Conservation (phyloP, 345 rosid genomes). For the Syzygium jambos region DNA sequence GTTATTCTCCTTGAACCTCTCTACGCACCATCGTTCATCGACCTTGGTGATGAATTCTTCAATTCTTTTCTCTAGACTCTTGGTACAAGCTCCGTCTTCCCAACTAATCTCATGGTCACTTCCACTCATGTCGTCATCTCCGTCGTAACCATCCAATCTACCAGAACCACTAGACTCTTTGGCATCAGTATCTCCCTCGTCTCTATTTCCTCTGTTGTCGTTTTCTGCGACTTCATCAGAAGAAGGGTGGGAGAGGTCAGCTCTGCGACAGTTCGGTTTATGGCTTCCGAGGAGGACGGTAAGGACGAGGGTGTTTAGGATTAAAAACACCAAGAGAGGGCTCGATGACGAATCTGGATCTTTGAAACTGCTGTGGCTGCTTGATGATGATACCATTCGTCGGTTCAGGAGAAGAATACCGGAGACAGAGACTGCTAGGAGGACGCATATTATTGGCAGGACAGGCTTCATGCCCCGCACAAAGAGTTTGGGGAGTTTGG, state of each 20-base stretch:
- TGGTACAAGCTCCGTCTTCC: conserved; percentile 5
- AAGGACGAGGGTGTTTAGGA: conserved; percentile 16
- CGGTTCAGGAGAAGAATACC: not conserved
- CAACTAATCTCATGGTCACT: not conserved
- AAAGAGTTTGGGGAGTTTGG: not conserved
- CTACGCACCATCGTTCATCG: conserved; percentile 31
- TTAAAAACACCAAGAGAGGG: conserved; percentile 15
- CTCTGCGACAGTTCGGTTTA: not conserved
- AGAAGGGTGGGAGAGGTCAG: not conserved
- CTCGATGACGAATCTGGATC: not conserved
- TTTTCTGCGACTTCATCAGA: not conserved
- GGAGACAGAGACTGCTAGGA: not conserved
- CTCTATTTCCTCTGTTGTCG: not conserved
- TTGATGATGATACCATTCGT: not conserved
- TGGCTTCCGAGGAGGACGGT: conserved; percentile 12
- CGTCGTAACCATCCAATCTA: not conserved
- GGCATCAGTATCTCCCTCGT: not conserved
- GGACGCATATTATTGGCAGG: not conserved
- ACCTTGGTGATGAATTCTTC: conserved; percentile 46
- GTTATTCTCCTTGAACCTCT: conserved; percentile 17
- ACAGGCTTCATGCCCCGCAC: not conserved
- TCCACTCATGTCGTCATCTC: not conserved
- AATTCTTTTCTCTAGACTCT: conserved; percentile 18
- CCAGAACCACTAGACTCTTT: not conserved
- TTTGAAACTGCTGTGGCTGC: not conserved